A percentile compares a stretch with the other conserved stretches of the same genome.
Conservation (phyloP, 164 flowering plant species). For the Sedum album region DNA sequence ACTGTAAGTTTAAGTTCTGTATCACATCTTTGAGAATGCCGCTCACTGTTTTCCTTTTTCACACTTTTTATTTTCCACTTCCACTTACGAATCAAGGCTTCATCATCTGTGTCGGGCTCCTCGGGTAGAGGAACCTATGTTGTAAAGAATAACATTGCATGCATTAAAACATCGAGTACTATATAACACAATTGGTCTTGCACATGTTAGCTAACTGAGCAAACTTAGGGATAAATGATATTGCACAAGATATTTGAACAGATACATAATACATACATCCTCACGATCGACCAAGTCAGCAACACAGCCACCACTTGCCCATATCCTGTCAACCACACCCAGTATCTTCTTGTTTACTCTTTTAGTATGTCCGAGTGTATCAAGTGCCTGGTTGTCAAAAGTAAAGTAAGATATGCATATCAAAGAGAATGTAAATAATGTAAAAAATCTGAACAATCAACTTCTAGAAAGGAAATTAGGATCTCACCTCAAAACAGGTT, state of each 20-base stretch:
- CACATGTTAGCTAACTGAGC: background rate
- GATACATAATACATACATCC: conserved; percentile 76
- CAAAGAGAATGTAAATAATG: background rate
- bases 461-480: conserved; percentile 3
- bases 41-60: conserved; percentile 75
- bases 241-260: background rate
- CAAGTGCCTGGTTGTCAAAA: conserved; percentile 56
- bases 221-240: background rate
- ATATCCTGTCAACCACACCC: conserved; percentile 68
- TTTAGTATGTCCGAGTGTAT: conserved; percentile 84
- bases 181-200: background rate
- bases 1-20: conserved; percentile 89
- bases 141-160: background rate
- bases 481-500: conserved; percentile 66
- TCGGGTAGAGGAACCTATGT: conserved; percentile 69
- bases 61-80: conserved; percentile 63
- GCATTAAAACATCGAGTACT: background rate
- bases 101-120: conserved; percentile 79
- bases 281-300: conserved; percentile 74
- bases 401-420: background rate
- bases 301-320: conserved; percentile 86
- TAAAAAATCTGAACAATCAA: background rate
- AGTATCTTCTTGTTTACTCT: conserved; percentile 79
- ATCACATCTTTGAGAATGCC: conserved; percentile 87
- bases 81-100: conserved; percentile 60